These are phyloP conservation scores for Sanguinoderma infundibulare DNA, from an alignment of 1,284 basidiomycete genomes.

Conservation along the genomic window DNA sequence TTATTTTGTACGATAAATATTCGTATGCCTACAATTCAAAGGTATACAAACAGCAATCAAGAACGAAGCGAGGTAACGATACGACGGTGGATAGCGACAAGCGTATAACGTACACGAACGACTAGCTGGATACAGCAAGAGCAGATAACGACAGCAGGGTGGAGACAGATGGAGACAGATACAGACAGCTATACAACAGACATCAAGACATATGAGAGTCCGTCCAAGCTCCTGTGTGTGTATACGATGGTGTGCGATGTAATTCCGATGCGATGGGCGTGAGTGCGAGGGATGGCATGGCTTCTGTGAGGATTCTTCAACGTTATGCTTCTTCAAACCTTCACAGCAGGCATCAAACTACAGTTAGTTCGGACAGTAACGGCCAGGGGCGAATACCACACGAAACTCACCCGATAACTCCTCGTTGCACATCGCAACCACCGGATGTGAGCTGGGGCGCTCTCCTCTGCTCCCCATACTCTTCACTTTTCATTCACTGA, in stretches of 20 bases:
- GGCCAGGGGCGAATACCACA: not conserved
- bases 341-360: not conserved
- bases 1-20: too few species aligned
- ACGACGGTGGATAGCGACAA: not conserved
- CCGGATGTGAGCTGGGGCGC: not conserved
- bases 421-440: not conserved
- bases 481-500: not conserved
- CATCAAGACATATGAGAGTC: not conserved
- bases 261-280: not conserved
- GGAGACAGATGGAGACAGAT: not conserved
- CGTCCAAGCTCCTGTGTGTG: not conserved
- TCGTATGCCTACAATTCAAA: not conserved
- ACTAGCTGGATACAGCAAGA: not conserved
- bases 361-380: not conserved
- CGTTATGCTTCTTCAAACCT: not conserved
- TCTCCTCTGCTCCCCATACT: not conserved
- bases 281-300: not conserved
- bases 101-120: not conserved
- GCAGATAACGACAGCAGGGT: not conserved
- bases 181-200: not conserved
- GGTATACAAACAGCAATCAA: constrained; percentile 4
- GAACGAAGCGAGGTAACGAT: not conserved
- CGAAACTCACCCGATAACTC: not conserved
- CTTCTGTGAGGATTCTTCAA: not conserved
- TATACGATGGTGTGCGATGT: not conserved